A percentile compares a stretch with the other conserved stretches of the same genome.
Evolutionary conservation across 331 rosid species (phyloP).

Genomic region (Cydonia oblonga): DNA sequence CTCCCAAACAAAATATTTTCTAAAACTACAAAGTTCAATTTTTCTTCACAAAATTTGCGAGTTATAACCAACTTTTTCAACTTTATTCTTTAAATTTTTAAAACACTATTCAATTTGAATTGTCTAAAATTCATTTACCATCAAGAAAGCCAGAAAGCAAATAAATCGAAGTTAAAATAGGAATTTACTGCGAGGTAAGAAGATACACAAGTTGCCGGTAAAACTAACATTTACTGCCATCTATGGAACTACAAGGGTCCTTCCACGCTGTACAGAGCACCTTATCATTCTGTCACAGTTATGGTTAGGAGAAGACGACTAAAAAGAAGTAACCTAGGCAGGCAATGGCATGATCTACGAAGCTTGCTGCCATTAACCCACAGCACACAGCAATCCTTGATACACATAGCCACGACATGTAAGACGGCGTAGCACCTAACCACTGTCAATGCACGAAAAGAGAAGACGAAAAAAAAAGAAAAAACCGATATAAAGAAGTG

Average conservation of each 20-base stretch:
- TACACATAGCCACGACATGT: slow-evolving; percentile 22
- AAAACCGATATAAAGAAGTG: slow-evolving; percentile 4
- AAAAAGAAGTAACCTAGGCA: slow-evolving; percentile 21
- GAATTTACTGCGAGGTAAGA: neutral
- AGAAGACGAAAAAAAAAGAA: neutral
- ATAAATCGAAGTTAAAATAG: neutral
- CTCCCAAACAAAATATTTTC: too few relatives aligned
- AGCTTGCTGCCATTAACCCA: slow-evolving; percentile 25
- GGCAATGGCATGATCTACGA: slow-evolving; percentile 28
- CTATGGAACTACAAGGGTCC: slow-evolving; percentile 20
- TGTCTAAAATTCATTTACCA: neutral
- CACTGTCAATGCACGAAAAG: slow-evolving; percentile 30
- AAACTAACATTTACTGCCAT: slow-evolving; percentile 12
- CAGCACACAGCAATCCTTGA: slow-evolving; percentile 21
- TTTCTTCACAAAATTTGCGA: too few relatives aligned
- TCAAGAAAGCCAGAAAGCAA: neutral
- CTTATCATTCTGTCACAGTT: slow-evolving; percentile 24
- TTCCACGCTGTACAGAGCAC: slow-evolving; percentile 40
- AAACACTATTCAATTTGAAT: neutral
- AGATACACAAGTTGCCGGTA: slow-evolving; percentile 9
- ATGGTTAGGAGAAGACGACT: slow-evolving; percentile 21
- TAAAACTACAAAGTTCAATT: too few relatives aligned
- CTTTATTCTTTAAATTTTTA: too few relatives aligned
- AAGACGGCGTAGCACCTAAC: slow-evolving; percentile 23
- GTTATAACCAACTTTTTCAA: too few relatives aligned